phyloP scores from a whole-genome alignment of 208 protist species.

The Wallacemonas collosoma region DNA sequence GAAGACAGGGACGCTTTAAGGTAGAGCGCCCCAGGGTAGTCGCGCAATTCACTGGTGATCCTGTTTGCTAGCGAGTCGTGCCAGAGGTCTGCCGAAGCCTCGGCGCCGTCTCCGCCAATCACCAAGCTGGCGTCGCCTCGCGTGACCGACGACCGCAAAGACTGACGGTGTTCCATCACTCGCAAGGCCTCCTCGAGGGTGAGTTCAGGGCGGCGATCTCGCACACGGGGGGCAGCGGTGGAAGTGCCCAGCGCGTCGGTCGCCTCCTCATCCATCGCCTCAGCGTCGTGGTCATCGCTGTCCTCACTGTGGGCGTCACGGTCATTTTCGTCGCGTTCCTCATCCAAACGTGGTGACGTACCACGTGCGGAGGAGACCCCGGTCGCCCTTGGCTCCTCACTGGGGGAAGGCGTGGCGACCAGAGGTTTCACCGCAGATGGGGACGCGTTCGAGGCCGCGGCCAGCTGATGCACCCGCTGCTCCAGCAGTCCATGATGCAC shows the following conservation, averaged over 20 bases:
- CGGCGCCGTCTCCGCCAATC: neutral
- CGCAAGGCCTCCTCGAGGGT: constrained; percentile 8
- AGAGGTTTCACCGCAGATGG: neutral
- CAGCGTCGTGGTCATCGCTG: neutral
- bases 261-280: neutral
- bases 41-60: neutral
- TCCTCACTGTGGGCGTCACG: neutral
- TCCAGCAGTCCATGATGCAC: constrained; percentile 15
- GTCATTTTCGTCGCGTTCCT: neutral
- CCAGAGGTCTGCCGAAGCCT: neutral
- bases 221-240: neutral
- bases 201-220: constrained; percentile 5
- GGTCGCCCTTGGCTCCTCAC: too few species aligned
- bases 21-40: constrained; percentile 11
- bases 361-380: too few species aligned
- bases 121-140: too few species aligned
- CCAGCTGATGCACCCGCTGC: constrained; percentile 23
- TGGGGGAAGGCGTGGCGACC: too few species aligned
- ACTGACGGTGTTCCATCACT: neutral
- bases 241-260: neutral
- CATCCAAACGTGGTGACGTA: neutral
- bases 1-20: constrained; percentile 22
- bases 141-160: neutral
- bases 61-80: neutral
- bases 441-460: neutral